phyloP scores from a whole-genome alignment of 495 filamentous ascomycete species.

The Copromyces sp. region DNA sequence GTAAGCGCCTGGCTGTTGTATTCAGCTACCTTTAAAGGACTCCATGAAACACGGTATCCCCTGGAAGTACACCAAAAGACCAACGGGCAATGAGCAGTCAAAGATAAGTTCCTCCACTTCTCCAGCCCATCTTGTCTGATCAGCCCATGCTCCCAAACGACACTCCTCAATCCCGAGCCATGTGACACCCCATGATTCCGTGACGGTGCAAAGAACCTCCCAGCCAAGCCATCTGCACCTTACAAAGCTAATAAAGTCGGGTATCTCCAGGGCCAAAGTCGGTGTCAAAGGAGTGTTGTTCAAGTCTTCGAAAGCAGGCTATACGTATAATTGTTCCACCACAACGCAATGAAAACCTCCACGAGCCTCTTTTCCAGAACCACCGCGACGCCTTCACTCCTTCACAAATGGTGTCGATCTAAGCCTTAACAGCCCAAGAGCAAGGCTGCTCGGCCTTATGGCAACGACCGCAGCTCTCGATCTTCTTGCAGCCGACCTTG shows the following conservation, averaged over 20 bases:
- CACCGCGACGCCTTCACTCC: neutral
- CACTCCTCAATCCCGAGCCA: neutral
- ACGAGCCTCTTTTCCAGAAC: neutral
- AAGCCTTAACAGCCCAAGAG: neutral
- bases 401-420: neutral
- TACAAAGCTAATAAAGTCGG: neutral
- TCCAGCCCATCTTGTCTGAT: neutral
- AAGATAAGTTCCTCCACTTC: neutral
- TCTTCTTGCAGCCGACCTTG: neutral
- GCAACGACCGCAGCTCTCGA: neutral
- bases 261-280: neutral
- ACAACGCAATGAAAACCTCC: too few relatives aligned
- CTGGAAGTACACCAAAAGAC: neutral
- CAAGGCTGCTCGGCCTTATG: neutral
- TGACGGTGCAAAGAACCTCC: neutral
- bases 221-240: neutral
- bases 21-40: neutral
- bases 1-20: neutral
- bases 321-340: too few relatives aligned
- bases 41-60: too few relatives aligned
- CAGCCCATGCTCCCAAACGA: neutral
- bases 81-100: neutral
- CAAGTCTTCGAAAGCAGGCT: neutral
- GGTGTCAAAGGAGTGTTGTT: neutral
- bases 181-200: neutral